Evolutionary conservation across 179 eudicot species (phyloP).

Genomic region (Camellia oleifera): DNA sequence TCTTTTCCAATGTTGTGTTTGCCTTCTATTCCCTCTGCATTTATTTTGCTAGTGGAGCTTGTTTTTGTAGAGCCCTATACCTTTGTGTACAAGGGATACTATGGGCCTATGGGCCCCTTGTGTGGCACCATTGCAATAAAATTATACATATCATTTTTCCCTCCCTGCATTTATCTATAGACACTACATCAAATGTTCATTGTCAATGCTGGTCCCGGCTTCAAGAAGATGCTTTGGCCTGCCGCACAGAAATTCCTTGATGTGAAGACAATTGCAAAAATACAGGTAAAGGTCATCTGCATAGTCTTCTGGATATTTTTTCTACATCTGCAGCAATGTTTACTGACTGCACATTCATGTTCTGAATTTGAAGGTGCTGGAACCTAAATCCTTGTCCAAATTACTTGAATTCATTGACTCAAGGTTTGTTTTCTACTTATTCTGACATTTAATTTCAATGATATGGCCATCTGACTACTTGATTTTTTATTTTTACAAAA

Average conservation of each 20-base stretch:
- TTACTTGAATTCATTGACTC: conserved; percentile 57
- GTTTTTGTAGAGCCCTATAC: conserved; percentile 3
- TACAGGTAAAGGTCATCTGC: conserved; percentile 41
- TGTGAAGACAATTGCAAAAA: conserved; percentile 58
- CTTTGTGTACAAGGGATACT: not conserved
- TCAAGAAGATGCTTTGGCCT: conserved; percentile 77
- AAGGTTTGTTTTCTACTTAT: conserved; percentile 33
- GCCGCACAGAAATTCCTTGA: conserved; percentile 75
- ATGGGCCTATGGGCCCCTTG: conserved; percentile 1
- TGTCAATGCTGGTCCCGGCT: conserved; percentile 56
- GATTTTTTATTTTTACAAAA: not conserved
- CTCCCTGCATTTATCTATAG: conserved; percentile 22
- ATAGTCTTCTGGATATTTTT: not conserved
- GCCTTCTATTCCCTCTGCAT: not conserved
- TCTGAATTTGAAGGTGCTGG: conserved; percentile 52
- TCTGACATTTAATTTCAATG: not conserved
- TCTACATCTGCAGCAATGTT: not conserved
- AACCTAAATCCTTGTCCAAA: conserved; percentile 54
- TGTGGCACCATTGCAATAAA: not conserved
- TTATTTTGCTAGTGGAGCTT: not conserved
- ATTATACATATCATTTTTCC: not conserved
- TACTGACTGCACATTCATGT: conserved; percentile 9
- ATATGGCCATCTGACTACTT: conserved; percentile 14
- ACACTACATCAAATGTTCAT: conserved; percentile 51
- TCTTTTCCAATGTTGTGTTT: not conserved